Evolutionary conservation across 2,329 filamentous ascomycete genomes (phyloP).

Genomic region (Ophiostoma himal-ulmi): DNA sequence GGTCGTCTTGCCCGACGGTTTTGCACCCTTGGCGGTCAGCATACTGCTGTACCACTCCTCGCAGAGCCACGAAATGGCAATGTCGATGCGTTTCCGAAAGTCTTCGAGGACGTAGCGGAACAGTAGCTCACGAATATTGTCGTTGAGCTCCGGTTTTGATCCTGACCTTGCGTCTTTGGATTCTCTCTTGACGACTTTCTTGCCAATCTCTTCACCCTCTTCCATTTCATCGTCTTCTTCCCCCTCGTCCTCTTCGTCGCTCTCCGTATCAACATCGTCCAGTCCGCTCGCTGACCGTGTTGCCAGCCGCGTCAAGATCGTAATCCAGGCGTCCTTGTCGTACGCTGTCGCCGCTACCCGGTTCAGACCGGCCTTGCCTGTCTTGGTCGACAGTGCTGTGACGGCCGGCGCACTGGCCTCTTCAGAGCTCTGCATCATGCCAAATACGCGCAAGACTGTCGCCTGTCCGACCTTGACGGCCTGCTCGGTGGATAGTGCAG

Average conservation of each 20-base stretch:
- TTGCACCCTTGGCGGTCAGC: not conserved
- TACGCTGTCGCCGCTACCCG: slow-evolving; percentile 77
- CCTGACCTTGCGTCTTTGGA: slow-evolving; percentile 27
- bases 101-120: slow-evolving; percentile 87
- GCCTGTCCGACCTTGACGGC: slow-evolving; percentile 68
- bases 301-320: slow-evolving; percentile 76
- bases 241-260: slow-evolving; percentile 51
- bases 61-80: slow-evolving; percentile 88
- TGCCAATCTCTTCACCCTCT: slow-evolving; percentile 31
- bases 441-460: slow-evolving; percentile 70
- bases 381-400: not conserved
- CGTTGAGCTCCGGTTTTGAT: slow-evolving; percentile 46
- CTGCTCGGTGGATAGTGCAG: slow-evolving; percentile 64
- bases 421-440: slow-evolving; percentile 68
- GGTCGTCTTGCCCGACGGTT: slow-evolving; percentile 29
- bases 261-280: slow-evolving; percentile 37
- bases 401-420: slow-evolving; percentile 46
- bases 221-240: slow-evolving; percentile 42
- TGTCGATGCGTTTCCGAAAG: slow-evolving; percentile 81
- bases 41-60: slow-evolving; percentile 85
- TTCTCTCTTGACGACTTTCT: slow-evolving; percentile 22
- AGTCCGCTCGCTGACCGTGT: slow-evolving; percentile 70
- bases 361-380: slow-evolving; percentile 68
- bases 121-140: slow-evolving; percentile 71
- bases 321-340: slow-evolving; percentile 85